phyloP scores from a whole-genome alignment of 2,329 filamentous ascomycete genomes.

The Trichoderma sp. region DNA sequence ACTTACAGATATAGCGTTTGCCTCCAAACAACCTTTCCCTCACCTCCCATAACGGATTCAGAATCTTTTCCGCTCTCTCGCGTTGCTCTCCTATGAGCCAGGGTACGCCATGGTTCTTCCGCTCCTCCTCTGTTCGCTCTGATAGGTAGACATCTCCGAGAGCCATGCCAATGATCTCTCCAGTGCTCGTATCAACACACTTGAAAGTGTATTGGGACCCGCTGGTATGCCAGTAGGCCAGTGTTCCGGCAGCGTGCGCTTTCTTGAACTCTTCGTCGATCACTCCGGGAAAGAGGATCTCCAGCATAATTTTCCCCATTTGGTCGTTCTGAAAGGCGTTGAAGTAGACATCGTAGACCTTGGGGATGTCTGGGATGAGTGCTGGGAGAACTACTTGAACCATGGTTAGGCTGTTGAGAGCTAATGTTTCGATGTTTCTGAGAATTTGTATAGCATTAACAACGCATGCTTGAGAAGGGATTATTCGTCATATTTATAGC shows the following conservation, averaged over 20 bases:
- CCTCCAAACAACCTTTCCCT: constrained; percentile 41
- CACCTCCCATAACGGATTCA: constrained; percentile 41
- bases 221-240: constrained; percentile 39
- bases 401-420: constrained; percentile 29
- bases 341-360: constrained; percentile 48
- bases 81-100: constrained; percentile 45
- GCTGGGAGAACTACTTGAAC: constrained; percentile 43
- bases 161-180: constrained; percentile 46
- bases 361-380: constrained; percentile 44
- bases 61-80: constrained; percentile 42
- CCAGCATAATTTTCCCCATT: constrained; percentile 40
- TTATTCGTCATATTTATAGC: not conserved
- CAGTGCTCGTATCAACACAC: constrained; percentile 43
- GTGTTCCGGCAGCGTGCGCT: constrained; percentile 41
- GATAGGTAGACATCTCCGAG: constrained; percentile 43
- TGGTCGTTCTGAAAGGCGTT: constrained; percentile 40
- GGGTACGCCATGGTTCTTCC: constrained; percentile 42
- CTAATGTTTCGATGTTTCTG: not conserved
- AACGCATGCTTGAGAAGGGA: not conserved
- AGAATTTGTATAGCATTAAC: not conserved
- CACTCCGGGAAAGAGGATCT: constrained; percentile 41
- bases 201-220: constrained; percentile 46
- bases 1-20: constrained; percentile 42
- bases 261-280: constrained; percentile 40
- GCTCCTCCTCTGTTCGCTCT: constrained; percentile 39